These are phyloP conservation scores for Ceratocystis alfenasii DNA, from an alignment of 2,329 filamentous ascomycete genomes.

Conservation along the genomic window DNA sequence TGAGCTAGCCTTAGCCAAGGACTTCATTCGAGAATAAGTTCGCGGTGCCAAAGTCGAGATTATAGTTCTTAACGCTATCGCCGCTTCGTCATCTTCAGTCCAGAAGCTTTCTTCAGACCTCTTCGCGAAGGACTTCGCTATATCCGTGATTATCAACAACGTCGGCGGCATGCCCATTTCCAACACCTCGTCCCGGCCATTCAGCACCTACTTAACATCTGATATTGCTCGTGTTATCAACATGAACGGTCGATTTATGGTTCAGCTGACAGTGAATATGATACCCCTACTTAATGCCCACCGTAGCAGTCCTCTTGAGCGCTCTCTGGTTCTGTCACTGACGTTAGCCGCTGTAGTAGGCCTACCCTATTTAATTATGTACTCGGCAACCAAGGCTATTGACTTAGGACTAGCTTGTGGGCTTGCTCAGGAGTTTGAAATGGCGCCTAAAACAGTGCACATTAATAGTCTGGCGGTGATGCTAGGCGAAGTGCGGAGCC, in stretches of 20 bases:
- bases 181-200: slow-evolving; percentile 26
- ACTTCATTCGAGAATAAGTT: neutral
- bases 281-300: slow-evolving; percentile 25
- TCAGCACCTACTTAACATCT: slow-evolving; percentile 26
- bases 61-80: neutral
- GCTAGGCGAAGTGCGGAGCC: slow-evolving; percentile 27
- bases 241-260: slow-evolving; percentile 30
- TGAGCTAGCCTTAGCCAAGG: slow-evolving; percentile 6
- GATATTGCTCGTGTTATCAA: slow-evolving; percentile 29
- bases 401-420: slow-evolving; percentile 27
- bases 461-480: slow-evolving; percentile 28
- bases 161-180: slow-evolving; percentile 27
- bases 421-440: slow-evolving; percentile 27
- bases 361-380: slow-evolving; percentile 28
- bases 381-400: slow-evolving; percentile 29
- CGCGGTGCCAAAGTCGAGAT: neutral
- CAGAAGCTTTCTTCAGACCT: slow-evolving; percentile 17
- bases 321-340: slow-evolving; percentile 26
- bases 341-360: slow-evolving; percentile 26
- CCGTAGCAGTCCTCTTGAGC: neutral
- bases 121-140: slow-evolving; percentile 26
- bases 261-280: slow-evolving; percentile 28
- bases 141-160: slow-evolving; percentile 31
- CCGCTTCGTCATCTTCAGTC: neutral
- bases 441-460: slow-evolving; percentile 23